These are phyloP conservation scores for Coemansia sp. DNA, from an alignment of 192 early-diverging fungal genomes.

Conservation along the genomic window DNA sequence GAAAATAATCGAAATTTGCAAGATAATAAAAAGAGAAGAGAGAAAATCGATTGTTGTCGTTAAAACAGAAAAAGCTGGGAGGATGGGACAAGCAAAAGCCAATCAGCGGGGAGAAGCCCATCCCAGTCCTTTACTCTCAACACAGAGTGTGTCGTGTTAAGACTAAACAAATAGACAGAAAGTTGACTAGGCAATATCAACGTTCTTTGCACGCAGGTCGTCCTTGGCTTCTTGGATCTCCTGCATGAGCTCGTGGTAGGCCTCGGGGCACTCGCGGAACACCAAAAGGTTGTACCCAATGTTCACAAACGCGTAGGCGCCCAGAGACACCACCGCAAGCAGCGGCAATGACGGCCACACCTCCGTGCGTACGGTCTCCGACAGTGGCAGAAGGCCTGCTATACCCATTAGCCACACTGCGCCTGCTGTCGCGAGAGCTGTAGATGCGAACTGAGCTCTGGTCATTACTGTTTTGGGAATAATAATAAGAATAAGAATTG, in stretches of 20 bases:
- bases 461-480: conserved; percentile 33
- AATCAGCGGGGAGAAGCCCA: neutral
- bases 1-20: neutral
- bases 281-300: conserved; percentile 83
- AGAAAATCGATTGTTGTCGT: neutral
- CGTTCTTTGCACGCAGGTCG: conserved; percentile 71
- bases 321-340: conserved; percentile 68
- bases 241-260: conserved; percentile 76
- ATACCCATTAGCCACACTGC: conserved; percentile 36
- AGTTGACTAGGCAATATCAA: conserved; percentile 39
- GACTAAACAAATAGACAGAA: neutral
- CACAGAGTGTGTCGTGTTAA: too few species aligned
- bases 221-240: conserved; percentile 80
- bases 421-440: conserved; percentile 12
- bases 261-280: conserved; percentile 92
- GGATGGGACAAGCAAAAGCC: neutral
- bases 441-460: conserved; percentile 19
- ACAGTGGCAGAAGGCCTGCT: conserved; percentile 29
- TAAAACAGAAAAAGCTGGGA: too few species aligned
- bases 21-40: neutral
- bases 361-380: conserved; percentile 27
- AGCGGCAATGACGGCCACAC: conserved; percentile 48
- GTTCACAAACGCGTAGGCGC: conserved; percentile 82
- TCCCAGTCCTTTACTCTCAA: neutral
- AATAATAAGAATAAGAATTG: too few species aligned